phyloP scores from a whole-genome alignment of 257 asterid species.

The Gentiana macrophylla region DNA sequence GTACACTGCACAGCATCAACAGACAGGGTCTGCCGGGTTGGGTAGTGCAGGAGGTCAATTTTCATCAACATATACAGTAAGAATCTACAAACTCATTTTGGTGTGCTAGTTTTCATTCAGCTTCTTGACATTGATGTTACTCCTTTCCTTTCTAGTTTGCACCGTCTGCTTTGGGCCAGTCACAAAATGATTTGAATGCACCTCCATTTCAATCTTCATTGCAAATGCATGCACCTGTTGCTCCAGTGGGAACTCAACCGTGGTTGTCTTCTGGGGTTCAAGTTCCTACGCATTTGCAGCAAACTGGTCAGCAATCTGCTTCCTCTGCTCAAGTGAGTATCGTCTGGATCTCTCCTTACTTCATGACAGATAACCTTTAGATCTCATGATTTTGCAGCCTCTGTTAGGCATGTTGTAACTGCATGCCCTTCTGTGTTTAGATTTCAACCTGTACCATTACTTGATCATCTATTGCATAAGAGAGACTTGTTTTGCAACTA shows the following conservation, averaged over 20 bases:
- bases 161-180: constrained; percentile 50
- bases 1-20: constrained; percentile 41
- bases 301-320: constrained; percentile 34
- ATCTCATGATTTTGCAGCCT: no score
- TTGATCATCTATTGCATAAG: no score
- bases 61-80: constrained; percentile 59
- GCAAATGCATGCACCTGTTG: constrained; percentile 49
- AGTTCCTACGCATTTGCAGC: constrained; percentile 53
- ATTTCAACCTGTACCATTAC: no score
- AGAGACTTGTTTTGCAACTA: no score
- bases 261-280: constrained; percentile 63
- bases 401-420: no score
- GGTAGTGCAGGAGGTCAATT: constrained; percentile 48
- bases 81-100: constrained; percentile 13
- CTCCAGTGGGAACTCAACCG: constrained; percentile 45
- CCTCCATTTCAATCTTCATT: constrained; percentile 59
- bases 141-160: constrained; percentile 33
- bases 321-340: constrained; percentile 35
- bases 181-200: constrained; percentile 36
- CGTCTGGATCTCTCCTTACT: constrained; percentile 6
- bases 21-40: constrained; percentile 20
- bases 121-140: constrained; percentile 14
- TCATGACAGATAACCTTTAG: no score
- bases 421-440: no score
- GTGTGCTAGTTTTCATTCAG: constrained; percentile 6